Conservation (phyloP, 2,329 filamentous ascomycete genomes). For the Emericellopsis cladophorae region DNA sequence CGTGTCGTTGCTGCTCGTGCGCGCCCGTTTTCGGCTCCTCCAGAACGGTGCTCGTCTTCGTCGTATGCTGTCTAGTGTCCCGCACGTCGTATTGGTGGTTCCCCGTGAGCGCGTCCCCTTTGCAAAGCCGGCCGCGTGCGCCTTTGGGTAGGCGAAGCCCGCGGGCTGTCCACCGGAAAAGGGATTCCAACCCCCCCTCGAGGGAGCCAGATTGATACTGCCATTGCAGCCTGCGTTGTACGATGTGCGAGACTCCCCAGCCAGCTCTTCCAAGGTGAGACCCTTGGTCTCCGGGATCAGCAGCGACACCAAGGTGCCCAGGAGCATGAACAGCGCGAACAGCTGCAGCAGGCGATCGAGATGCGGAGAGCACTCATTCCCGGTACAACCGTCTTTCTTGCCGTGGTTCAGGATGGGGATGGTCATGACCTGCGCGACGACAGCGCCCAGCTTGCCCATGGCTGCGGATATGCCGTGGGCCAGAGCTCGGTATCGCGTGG, state of each 20-base stretch:
- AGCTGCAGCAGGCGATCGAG: slow-evolving; percentile 65
- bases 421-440: slow-evolving; percentile 53
- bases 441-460: slow-evolving; percentile 54
- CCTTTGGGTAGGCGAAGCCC: slow-evolving; percentile 33
- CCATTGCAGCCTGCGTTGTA: slow-evolving; percentile 39
- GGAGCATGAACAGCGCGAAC: slow-evolving; percentile 70
- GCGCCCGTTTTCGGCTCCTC: slow-evolving; percentile 13
- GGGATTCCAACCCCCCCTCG: slow-evolving; percentile 26
- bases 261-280: slow-evolving; percentile 57
- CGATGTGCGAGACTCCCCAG: slow-evolving; percentile 52
- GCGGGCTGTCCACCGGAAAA: slow-evolving; percentile 37
- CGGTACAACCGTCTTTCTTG: slow-evolving; percentile 32
- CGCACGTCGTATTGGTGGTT: slow-evolving; percentile 26
- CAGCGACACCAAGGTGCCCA: slow-evolving; percentile 53
- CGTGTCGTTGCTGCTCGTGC: slow-evolving; percentile 13
- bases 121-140: slow-evolving; percentile 10
- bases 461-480: slow-evolving; percentile 55
- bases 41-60: slow-evolving; percentile 14
- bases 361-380: slow-evolving; percentile 40
- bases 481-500: slow-evolving; percentile 48
- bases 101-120: slow-evolving; percentile 23
- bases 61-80: slow-evolving; percentile 8
- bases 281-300: slow-evolving; percentile 71
- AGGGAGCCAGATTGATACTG: slow-evolving; percentile 25
- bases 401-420: slow-evolving; percentile 49